A percentile compares a stretch with the other conserved stretches of the same genome.
phyloP scores from a whole-genome alignment of 2,329 filamentous ascomycete species.

The Fonsecaea monophora region DNA sequence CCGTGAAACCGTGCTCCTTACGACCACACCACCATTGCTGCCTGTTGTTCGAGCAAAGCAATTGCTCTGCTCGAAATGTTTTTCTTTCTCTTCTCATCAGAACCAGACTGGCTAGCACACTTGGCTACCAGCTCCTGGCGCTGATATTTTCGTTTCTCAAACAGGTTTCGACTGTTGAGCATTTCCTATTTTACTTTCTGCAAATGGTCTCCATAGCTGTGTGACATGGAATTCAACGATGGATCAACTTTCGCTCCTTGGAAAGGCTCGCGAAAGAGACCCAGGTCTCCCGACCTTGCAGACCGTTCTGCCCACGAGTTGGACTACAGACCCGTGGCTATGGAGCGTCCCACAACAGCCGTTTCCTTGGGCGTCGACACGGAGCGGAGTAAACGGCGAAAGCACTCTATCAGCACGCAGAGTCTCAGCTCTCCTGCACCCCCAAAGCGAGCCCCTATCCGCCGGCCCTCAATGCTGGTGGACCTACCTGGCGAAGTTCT shows the following conservation, averaged over 20 bases:
- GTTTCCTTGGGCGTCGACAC: slow-evolving; percentile 1
- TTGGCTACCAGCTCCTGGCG: slow-evolving; percentile 26
- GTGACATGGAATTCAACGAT: slow-evolving; percentile 18
- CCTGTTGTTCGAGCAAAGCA: slow-evolving; percentile 16
- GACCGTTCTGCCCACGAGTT: slow-evolving; percentile 1
- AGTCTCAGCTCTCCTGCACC: not conserved
- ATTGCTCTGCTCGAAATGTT: slow-evolving; percentile 32
- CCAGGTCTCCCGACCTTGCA: slow-evolving; percentile 16
- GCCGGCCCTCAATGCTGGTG: slow-evolving; percentile 11
- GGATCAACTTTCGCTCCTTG: not conserved
- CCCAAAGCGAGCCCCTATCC: not conserved
- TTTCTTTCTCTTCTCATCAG: slow-evolving; percentile 26
- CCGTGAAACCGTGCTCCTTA: slow-evolving; percentile 3
- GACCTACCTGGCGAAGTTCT: slow-evolving; percentile 61
- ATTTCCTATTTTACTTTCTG: slow-evolving; percentile 25
- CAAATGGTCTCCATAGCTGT: slow-evolving; percentile 21
- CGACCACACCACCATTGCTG: slow-evolving; percentile 7
- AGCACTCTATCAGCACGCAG: not conserved
- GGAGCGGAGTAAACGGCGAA: slow-evolving; percentile 23
- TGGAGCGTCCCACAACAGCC: not conserved
- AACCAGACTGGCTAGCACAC: slow-evolving; percentile 31
- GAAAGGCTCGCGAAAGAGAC: slow-evolving; percentile 23
- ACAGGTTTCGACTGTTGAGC: slow-evolving; percentile 17
- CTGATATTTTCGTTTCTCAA: slow-evolving; percentile 31
- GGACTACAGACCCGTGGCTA: slow-evolving; percentile 8